Evolutionary conservation across 768 basidiomycete genomes (phyloP).

Genomic region (Nidularia sp.): DNA sequence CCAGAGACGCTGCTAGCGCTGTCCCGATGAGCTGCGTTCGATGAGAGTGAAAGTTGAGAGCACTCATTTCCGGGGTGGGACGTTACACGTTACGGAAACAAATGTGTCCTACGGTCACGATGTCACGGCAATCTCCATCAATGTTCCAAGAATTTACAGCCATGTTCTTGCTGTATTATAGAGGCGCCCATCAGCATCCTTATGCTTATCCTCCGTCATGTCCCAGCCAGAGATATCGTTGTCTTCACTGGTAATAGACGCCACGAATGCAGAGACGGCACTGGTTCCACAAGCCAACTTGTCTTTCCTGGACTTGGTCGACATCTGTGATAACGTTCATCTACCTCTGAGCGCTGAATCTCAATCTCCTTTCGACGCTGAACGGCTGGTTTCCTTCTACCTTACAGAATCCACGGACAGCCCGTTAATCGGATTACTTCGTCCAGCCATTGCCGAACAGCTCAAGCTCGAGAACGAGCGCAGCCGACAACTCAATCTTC

Average conservation of each 20-base stretch:
- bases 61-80: slow-evolving; percentile 14
- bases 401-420: slow-evolving; percentile 47
- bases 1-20: slow-evolving; percentile 59
- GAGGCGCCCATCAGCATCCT: background rate
- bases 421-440: slow-evolving; percentile 58
- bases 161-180: no score
- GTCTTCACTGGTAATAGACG: background rate
- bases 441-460: slow-evolving; percentile 50
- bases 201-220: background rate
- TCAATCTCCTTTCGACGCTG: slow-evolving; percentile 27
- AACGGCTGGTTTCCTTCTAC: slow-evolving; percentile 52
- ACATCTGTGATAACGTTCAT: slow-evolving; percentile 69
- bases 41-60: slow-evolving; percentile 44
- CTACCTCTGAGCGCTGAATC: slow-evolving; percentile 23
- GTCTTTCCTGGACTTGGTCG: slow-evolving; percentile 61
- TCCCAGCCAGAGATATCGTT: background rate
- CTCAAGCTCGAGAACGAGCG: slow-evolving; percentile 47
- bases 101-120: no score
- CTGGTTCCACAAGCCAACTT: slow-evolving; percentile 12
- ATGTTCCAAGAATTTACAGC: no score
- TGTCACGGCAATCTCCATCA: no score
- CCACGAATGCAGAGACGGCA: background rate
- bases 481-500: slow-evolving; percentile 16
- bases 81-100: no score
- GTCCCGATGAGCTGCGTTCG: slow-evolving; percentile 60